Conservation (phyloP, 345 rosid species). For the Brassica napus region DNA sequence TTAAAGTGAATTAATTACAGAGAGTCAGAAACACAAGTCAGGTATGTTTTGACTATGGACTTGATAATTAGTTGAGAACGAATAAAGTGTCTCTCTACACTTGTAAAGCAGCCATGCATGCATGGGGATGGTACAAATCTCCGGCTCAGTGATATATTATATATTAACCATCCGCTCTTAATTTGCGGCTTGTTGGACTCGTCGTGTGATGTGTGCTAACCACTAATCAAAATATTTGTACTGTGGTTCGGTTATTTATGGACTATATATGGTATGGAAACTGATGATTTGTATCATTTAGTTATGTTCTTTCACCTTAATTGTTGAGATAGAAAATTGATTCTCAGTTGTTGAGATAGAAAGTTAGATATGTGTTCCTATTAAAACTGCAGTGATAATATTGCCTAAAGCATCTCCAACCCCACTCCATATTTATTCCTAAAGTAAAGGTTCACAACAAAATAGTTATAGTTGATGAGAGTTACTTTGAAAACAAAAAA, state of each 20-base stretch:
- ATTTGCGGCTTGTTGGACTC: neutral
- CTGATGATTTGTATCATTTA: neutral
- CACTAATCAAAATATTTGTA: too few species aligned
- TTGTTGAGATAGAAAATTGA: neutral
- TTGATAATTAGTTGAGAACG: neutral
- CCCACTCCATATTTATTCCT: too few species aligned
- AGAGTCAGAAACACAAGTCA: neutral
- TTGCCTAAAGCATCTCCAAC: too few species aligned
- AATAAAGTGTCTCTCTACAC: neutral
- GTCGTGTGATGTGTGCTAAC: too few species aligned
- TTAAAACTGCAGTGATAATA: neutral
- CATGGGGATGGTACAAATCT: neutral
- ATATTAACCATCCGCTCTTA: neutral
- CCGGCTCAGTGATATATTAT: neutral
- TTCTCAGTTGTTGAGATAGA: neutral
- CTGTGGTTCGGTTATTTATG: too few species aligned
- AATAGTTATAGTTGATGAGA: too few species aligned
- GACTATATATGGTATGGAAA: neutral
- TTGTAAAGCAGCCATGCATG: neutral
- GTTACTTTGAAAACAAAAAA: too few species aligned
- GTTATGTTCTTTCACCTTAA: neutral
- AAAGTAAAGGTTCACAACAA: too few species aligned
- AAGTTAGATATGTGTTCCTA: slow-evolving; percentile 6
- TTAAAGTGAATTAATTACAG: neutral
- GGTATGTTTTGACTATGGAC: neutral